Base-by-base conservation (phyloP, 176 grass and related monocot genomes). In the Ampelocalamus luodianensis region DNA sequence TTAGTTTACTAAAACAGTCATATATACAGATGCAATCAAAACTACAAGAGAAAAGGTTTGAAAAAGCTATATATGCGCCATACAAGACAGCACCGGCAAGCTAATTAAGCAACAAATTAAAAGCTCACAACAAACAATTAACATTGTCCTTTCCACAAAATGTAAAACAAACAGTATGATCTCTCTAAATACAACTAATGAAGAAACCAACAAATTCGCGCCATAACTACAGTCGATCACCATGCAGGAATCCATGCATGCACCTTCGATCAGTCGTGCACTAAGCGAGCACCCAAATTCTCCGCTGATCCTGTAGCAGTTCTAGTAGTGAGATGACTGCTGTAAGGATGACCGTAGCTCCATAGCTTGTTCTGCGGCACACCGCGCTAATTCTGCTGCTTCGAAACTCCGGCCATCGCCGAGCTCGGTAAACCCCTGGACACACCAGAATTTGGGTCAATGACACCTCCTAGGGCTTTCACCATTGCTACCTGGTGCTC, bases 401-500 rank as follows among this genome's bases (percentile, higher is more conserved):
- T 54, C 24, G 5, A 8, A 75, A 20, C 11, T 24, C 23, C 10
- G 62, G 3, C 46, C 46, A 49, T 49, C 13, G 46, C 46, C 24
- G 37, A 46, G 51, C 22, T 38, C 2, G 45, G 73, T 20, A 72
- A 77, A 50, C 72, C 58, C 15, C 26, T 54, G 10, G 23, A n/a
- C 10, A 18, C 71, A 49, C 1, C 39, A 1, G 59, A 61, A 55
- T 79, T 34, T n/a, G 65, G 54, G 44, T 36, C 18, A 1, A 64
- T 5, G 54, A 8, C 36, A 1, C 79, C 49, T 42, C 18, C 74
- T 79, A 87, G 74, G 64, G 84, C 79, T 87, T 49, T 74, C 26
- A 11, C n/a, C 79, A 68, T 54, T 68, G 48, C 55, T 64, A 72
- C 79, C 88, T 90, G 87, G 49, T 89, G 77, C 11, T 76, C 53